phyloP scores from a whole-genome alignment of 139 green algal species.

The Coccomyxa sp. region DNA sequence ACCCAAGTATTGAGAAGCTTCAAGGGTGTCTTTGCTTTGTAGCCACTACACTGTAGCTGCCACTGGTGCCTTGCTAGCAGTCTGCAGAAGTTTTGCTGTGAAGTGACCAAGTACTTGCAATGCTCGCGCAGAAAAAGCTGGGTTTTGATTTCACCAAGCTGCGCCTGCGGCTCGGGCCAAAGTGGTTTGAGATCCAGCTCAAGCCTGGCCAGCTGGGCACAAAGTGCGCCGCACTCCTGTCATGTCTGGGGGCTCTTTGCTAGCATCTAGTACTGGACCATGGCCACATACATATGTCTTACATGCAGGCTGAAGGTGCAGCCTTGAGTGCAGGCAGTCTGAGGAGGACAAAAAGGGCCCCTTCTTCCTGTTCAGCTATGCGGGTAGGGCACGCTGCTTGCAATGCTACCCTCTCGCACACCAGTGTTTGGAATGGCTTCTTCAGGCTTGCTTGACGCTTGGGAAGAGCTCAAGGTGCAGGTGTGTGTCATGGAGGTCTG shows the following conservation, averaged over 20 bases:
- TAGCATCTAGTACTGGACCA: not conserved
- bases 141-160: slow-evolving; percentile 19
- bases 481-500: too few species aligned
- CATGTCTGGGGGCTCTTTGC: not conserved
- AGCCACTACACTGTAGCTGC: not conserved
- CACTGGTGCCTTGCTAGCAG: not conserved
- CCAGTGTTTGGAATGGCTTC: too few species aligned
- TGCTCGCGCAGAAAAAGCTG: not conserved
- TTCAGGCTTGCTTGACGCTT: too few species aligned
- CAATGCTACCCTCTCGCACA: too few species aligned
- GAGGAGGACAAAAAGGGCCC: slow-evolving; percentile 16
- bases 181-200: slow-evolving; percentile 12
- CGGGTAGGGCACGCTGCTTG: too few species aligned
- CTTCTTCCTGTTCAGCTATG: slow-evolving; percentile 48
- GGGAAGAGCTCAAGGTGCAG: too few species aligned
- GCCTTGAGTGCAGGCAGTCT: not conserved
- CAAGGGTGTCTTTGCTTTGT: not conserved
- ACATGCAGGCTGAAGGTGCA: not conserved
- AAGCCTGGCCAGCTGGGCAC: not conserved
- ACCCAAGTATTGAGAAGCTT: not conserved
- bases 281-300: not conserved
- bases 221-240: not conserved
- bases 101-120: not conserved
- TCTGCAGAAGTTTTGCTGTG: not conserved
- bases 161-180: slow-evolving; percentile 13